Conservation (phyloP, 2,329 filamentous ascomycete species). For the Ophiostoma sp. region DNA sequence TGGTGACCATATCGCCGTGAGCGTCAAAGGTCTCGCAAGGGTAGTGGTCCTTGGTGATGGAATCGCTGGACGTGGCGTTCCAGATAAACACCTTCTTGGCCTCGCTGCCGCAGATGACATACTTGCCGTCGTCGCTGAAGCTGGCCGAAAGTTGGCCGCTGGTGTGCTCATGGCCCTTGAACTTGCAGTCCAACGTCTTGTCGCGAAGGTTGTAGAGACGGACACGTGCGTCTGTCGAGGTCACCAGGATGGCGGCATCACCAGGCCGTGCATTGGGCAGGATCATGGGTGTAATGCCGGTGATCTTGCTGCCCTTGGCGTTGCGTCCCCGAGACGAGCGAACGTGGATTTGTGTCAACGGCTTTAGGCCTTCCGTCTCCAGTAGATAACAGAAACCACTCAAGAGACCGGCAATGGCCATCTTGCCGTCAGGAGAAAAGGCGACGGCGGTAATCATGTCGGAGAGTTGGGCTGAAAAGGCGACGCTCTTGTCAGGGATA, state of each 20-base stretch:
- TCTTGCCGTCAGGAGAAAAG: slow-evolving; percentile 89
- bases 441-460: slow-evolving; percentile 93
- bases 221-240: slow-evolving; percentile 91
- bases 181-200: slow-evolving; percentile 82
- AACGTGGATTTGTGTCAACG: slow-evolving; percentile 86
- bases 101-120: slow-evolving; percentile 91
- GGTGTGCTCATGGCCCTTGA: slow-evolving; percentile 86
- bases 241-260: slow-evolving; percentile 81
- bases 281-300: slow-evolving; percentile 70
- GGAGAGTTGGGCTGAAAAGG: slow-evolving; percentile 72
- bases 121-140: slow-evolving; percentile 82
- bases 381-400: slow-evolving; percentile 87
- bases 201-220: slow-evolving; percentile 86
- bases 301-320: slow-evolving; percentile 95
- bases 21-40: slow-evolving; percentile 90
- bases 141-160: slow-evolving; percentile 87
- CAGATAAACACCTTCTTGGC: slow-evolving; percentile 89
- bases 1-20: slow-evolving; percentile 83
- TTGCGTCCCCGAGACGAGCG: slow-evolving; percentile 89
- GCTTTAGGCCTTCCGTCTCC: slow-evolving; percentile 85
- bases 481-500: slow-evolving; percentile 93
- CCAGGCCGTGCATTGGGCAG: slow-evolving; percentile 38
- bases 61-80: slow-evolving; percentile 63
- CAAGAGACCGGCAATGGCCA: slow-evolving; percentile 82
- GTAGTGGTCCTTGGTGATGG: slow-evolving; percentile 72